Conservation (phyloP, 345 rosid genomes). For the Adansonia digitata region DNA sequence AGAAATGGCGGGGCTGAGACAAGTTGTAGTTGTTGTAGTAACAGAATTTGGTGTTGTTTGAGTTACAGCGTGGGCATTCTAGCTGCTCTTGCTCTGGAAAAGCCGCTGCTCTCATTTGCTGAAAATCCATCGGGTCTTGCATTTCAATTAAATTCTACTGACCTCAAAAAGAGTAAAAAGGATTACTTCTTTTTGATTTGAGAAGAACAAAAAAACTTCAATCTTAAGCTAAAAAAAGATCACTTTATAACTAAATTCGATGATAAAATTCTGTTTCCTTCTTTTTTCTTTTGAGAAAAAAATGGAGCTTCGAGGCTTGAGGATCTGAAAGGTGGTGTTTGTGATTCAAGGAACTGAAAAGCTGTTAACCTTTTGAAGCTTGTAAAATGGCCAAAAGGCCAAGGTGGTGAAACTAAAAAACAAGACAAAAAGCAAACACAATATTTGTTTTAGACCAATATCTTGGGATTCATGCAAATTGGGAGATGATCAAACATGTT, state of each 20-base stretch:
- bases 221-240: background rate
- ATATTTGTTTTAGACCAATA: slow-evolving; percentile 1
- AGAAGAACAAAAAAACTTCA: background rate
- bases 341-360: background rate
- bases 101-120: slow-evolving; percentile 34
- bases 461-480: background rate
- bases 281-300: background rate
- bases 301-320: background rate
- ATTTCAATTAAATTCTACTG: slow-evolving; percentile 18
- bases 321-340: slow-evolving; percentile 4
- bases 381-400: slow-evolving; percentile 17
- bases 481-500: background rate
- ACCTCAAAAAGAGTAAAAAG: background rate
- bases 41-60: slow-evolving; percentile 86
- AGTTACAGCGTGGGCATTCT: slow-evolving; percentile 70
- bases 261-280: background rate
- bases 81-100: slow-evolving; percentile 81
- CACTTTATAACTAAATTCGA: background rate
- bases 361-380: background rate
- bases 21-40: slow-evolving; percentile 93
- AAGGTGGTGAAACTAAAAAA: slow-evolving; percentile 1
- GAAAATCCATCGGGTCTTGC: slow-evolving; percentile 49
- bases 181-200: background rate
- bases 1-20: slow-evolving; percentile 78
- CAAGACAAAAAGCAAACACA: slow-evolving; percentile 8